Conservation (phyloP, 2,329 filamentous ascomycete species). For the Talaromyces albobiverticillius region DNA sequence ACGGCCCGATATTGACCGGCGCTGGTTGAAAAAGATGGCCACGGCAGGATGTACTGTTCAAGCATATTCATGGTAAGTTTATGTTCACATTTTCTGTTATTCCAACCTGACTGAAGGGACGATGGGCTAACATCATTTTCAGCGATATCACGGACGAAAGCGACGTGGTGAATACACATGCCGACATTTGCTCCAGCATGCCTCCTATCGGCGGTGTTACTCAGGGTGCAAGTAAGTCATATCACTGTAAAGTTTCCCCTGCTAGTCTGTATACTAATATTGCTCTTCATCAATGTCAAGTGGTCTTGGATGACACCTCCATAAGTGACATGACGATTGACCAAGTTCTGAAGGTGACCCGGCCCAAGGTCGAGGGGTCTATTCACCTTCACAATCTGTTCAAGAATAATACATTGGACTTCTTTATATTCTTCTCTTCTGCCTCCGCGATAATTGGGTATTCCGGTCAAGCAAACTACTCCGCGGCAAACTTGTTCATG, state of each 20-base stretch:
- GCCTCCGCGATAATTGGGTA: background rate
- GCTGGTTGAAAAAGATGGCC: too few species aligned
- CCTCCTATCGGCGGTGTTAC: conserved; percentile 43
- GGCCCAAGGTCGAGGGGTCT: background rate
- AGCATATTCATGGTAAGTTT: too few species aligned
- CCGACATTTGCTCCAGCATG: conserved; percentile 18
- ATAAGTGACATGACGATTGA: conserved; percentile 29
- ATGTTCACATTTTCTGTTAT: conserved; percentile 24
- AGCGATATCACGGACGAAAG: too few species aligned
- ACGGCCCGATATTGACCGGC: conserved; percentile 18
- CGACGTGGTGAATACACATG: too few species aligned
- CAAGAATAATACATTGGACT: background rate
- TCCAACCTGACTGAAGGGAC: conserved; percentile 33
- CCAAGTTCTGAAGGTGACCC: conserved; percentile 20
- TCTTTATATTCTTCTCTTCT: background rate
- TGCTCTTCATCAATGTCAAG: too few species aligned
- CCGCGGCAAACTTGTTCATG: background rate
- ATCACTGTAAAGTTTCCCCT: too few species aligned
- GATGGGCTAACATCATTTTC: too few species aligned
- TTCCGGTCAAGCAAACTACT: background rate
- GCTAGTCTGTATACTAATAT: too few species aligned
- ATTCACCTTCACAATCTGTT: conserved; percentile 27
- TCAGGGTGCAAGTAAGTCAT: conserved; percentile 45
- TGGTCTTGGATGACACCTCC: conserved; percentile 38
- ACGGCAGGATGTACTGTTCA: too few species aligned